Base-by-base conservation (phyloP, 2,329 filamentous ascomycete genomes). In the Paraconiothyrium sp. region DNA sequence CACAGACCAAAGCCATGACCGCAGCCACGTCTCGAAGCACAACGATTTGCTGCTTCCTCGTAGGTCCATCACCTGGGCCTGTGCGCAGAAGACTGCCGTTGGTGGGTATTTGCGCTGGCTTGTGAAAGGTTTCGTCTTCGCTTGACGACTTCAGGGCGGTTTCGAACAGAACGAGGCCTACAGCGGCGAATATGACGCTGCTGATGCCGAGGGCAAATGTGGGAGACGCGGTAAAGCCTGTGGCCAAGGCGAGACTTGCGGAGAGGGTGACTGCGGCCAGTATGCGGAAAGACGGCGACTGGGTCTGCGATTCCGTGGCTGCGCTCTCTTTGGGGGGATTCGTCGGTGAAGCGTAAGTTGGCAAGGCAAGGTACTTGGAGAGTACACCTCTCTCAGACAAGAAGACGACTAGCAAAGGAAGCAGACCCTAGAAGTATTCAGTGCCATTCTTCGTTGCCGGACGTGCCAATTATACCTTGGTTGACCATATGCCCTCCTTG, bases 401-500 rank as follows among this genome's bases (percentile, higher is more conserved):
- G 32, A 78, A 59, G 54, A 70, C 72, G 10, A 73, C 68, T 32
- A 78, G 65, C 30, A 75, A 63, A 3, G 78, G 77, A 14, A 80
- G 67, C 1, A 80, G 60, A 35, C 73, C 72, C 78, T 80, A 52
- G n/a, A 32, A 2, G 4, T 13, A 2, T 9, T 54, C 71, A 50
- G 71, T 52, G 8, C 1, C 6, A 2, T 27, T 24, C 3, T 22
- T 13, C 20, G 27, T 30, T 47, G 32, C 27, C 14, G 3, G 6
- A 4, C 27, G 24, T 54, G 58, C 57, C 37, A 68, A 30, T 44
- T 13, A 47, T 68, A 83, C 82, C 79, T 84, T 82, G 24, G 78
- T 79, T 73, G 79, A 79, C 77, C 80, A 79, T n/a, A 81, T 76
- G 44, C 78, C 79, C 61, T 78, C 72, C 55, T 76, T 78, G 62